phyloP scores from a whole-genome alignment of 352 stramenopile species.

The Phytophthora quininea region DNA sequence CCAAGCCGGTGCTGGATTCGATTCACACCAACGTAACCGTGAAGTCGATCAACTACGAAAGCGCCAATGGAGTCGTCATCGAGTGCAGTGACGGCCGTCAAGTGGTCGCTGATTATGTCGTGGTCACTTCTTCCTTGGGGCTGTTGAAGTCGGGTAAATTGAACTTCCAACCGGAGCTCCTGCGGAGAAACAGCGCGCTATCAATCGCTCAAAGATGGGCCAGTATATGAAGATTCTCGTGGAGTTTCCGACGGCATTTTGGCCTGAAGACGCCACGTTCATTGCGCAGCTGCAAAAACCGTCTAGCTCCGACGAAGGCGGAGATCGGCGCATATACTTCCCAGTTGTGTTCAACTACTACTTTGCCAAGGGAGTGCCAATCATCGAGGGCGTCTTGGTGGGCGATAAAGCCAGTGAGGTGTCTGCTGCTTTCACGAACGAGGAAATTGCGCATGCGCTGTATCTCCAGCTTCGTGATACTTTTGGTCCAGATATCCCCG shows the following conservation, averaged over 20 bases:
- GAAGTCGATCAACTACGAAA: slow-evolving; percentile 37
- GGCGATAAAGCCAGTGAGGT: slow-evolving; percentile 45
- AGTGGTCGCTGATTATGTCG: slow-evolving; percentile 45
- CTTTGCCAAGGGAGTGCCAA: slow-evolving; percentile 46
- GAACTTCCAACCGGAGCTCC: slow-evolving; percentile 59
- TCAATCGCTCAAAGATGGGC: slow-evolving; percentile 61
- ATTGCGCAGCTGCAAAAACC: slow-evolving; percentile 39
- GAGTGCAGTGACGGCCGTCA: slow-evolving; percentile 27
- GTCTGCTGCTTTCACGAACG: slow-evolving; percentile 48
- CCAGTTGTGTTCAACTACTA: slow-evolving; percentile 71
- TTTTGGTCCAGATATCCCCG: slow-evolving; percentile 44
- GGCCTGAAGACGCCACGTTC: slow-evolving; percentile 51
- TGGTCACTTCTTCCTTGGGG: slow-evolving; percentile 67
- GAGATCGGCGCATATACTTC: slow-evolving; percentile 46
- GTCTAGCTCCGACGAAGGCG: not conserved
- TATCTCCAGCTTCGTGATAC: slow-evolving; percentile 52
- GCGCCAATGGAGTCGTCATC: slow-evolving; percentile 35
- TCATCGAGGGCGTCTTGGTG: slow-evolving; percentile 66
- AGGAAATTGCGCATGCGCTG: slow-evolving; percentile 48
- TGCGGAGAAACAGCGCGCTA: slow-evolving; percentile 42
- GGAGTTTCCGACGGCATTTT: slow-evolving; percentile 69
- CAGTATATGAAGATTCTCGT: slow-evolving; percentile 84
- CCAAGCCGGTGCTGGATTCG: slow-evolving; percentile 29
- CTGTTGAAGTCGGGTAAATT: slow-evolving; percentile 52
- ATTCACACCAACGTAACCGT: slow-evolving; percentile 41